Evolutionary conservation across 306 rosid species (phyloP).

Genomic region (Citrullus amarus): DNA sequence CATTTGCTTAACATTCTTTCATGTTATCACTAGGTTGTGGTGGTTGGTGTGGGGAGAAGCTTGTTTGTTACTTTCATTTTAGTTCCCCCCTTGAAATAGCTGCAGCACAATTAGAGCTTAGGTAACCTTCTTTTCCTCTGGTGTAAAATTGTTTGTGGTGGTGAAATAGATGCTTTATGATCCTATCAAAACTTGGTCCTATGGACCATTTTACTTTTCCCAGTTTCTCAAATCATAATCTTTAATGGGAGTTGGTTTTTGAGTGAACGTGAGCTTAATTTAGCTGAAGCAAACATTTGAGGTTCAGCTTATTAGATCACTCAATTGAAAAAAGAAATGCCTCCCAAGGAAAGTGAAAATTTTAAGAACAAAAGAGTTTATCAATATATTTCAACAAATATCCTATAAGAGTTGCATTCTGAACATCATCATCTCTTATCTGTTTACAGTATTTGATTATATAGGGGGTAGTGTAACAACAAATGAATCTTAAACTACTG

Average conservation of each 20-base stretch:
- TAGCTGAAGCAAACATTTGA: no score
- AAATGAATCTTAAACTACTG: not conserved
- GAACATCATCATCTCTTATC: not conserved
- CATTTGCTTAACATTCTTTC: conserved; percentile 9
- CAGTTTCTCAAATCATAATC: not conserved
- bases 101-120: not conserved
- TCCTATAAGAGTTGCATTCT: not conserved
- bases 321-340: no score
- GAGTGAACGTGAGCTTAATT: not conserved
- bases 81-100: not conserved
- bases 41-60: not conserved
- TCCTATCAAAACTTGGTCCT: not conserved
- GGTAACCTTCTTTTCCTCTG: not conserved
- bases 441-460: conserved; percentile 4
- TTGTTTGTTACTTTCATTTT: not conserved
- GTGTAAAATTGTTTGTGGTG: not conserved
- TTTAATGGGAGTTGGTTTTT: not conserved
- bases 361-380: no score
- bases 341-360: no score
- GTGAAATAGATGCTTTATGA: conserved; percentile 3
- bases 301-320: no score
- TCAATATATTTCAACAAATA: not conserved
- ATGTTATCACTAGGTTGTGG: not conserved
- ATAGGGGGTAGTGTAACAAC: not conserved
- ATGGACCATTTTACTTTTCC: not conserved